These are phyloP conservation scores for Cytospora piceicola DNA, from an alignment of 2,329 filamentous ascomycete species.

Conservation along the genomic window DNA sequence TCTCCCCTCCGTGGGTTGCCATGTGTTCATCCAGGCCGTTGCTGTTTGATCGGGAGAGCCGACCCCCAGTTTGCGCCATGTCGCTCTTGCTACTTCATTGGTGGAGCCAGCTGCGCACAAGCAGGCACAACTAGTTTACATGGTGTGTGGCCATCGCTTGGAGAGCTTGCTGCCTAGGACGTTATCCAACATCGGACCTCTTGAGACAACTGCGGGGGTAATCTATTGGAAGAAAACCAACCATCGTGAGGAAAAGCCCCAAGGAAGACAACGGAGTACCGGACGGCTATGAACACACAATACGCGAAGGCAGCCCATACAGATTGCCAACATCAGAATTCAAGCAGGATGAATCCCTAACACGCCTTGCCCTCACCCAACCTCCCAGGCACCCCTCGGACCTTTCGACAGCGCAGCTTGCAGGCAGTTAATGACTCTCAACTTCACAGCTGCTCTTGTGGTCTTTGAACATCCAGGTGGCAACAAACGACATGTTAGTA, in stretches of 20 bases:
- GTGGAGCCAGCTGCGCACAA: not conserved
- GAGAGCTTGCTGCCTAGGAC: not conserved
- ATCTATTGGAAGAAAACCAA: not conserved
- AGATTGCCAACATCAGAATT: not conserved
- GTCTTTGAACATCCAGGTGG: not conserved
- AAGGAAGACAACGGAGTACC: not conserved
- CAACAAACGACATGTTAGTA: not conserved
- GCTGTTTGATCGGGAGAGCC: not conserved
- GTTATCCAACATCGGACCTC: not conserved
- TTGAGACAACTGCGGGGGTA: not conserved
- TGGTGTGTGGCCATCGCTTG: not conserved
- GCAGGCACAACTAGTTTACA: not conserved
- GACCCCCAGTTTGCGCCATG: slow-evolving; percentile 2
- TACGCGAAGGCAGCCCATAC: not conserved
- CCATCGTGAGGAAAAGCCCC: not conserved
- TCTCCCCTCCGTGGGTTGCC: not conserved
- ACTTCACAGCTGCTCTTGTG: not conserved
- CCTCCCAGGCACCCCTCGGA: not conserved
- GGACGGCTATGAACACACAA: not conserved
- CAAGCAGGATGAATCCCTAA: not conserved
- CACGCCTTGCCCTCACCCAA: not conserved
- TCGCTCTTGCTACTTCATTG: not conserved
- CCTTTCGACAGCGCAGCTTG: not conserved
- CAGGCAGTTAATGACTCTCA: slow-evolving; percentile 3
- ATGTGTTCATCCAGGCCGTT: not conserved